Conservation (phyloP, 768 basidiomycete genomes). For the Agaricus blazei region DNA sequence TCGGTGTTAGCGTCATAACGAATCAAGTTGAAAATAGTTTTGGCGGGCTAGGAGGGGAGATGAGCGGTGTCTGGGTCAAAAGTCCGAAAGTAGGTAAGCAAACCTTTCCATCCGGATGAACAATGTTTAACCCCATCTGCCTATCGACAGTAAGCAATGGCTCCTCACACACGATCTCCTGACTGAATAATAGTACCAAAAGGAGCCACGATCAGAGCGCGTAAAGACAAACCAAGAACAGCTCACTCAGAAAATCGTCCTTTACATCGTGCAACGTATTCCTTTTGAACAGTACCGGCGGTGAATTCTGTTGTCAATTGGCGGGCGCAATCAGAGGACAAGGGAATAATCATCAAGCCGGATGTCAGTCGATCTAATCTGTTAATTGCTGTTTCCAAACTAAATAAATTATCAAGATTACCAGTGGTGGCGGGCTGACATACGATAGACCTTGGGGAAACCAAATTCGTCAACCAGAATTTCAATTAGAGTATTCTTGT, state of each 20-base stretch:
- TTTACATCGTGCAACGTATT: conserved; percentile 84
- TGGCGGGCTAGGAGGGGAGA: conserved; percentile 54
- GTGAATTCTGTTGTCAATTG: conserved; percentile 77
- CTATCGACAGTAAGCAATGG: conserved; percentile 89
- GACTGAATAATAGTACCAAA: conserved; percentile 35
- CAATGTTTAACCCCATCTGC: conserved; percentile 95
- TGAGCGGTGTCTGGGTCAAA: not conserved
- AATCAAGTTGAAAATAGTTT: conserved; percentile 82
- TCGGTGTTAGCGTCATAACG: conserved; percentile 76
- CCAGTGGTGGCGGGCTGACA: conserved; percentile 24
- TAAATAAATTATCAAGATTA: conserved; percentile 4
- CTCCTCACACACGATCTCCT: conserved; percentile 77
- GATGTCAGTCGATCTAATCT: conserved; percentile 92
- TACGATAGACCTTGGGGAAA: conserved; percentile 78
- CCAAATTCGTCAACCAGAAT: conserved; percentile 83
- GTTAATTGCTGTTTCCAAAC: conserved; percentile 70
- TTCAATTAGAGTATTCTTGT: conserved; percentile 81
- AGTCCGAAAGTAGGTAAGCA: not conserved
- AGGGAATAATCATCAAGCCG: conserved; percentile 90
- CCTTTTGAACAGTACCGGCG: conserved; percentile 79
- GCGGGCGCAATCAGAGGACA: conserved; percentile 64
- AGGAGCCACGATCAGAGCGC: not conserved
- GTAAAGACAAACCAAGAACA: not conserved
- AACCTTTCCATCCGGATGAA: conserved; percentile 94
- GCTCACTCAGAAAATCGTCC: conserved; percentile 85